Conservation (phyloP, 2,329 filamentous ascomycete genomes). For the Drechslera avenae region DNA sequence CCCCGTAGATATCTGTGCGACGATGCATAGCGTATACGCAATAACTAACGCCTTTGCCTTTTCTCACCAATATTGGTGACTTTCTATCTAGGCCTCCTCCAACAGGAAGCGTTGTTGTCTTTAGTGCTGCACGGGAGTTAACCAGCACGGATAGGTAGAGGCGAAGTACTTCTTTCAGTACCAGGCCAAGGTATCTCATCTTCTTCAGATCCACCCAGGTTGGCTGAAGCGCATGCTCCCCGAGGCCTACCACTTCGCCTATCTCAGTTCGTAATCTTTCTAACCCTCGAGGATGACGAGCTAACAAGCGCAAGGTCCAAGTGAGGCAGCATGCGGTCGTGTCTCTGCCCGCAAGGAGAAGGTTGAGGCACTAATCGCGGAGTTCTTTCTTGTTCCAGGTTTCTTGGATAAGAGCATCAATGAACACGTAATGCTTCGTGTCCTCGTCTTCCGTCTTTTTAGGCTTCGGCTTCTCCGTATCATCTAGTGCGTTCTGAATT, state of each 20-base stretch:
- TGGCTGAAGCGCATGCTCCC: constrained; percentile 30
- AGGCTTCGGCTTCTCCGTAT: constrained; percentile 9
- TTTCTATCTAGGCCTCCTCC: constrained; percentile 42
- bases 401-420: constrained; percentile 80
- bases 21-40: constrained; percentile 41
- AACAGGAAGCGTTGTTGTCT: constrained; percentile 33
- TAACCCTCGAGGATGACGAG: constrained; percentile 43
- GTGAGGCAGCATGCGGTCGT: constrained; percentile 83
- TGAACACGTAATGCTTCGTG: constrained; percentile 68
- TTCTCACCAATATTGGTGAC: constrained; percentile 39
- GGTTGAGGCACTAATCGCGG: constrained; percentile 79
- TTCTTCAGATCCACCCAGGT: constrained; percentile 12
- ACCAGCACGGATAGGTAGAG: constrained; percentile 41
- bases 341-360: constrained; percentile 83
- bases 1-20: constrained; percentile 43
- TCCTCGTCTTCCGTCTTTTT: constrained; percentile 20
- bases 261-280: constrained; percentile 41
- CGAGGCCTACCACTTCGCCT: constrained; percentile 25
- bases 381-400: constrained; percentile 70
- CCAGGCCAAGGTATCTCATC: constrained; percentile 6
- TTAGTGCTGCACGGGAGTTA: constrained; percentile 31
- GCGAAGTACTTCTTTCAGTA: constrained; percentile 45
- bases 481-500: constrained; percentile 31
- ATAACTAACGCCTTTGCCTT: constrained; percentile 36
- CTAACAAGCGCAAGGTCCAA: constrained; percentile 63